Evolutionary conservation across 2,329 filamentous ascomycete genomes (phyloP).

Genomic region (Ophiosphaerella herpotricha): DNA sequence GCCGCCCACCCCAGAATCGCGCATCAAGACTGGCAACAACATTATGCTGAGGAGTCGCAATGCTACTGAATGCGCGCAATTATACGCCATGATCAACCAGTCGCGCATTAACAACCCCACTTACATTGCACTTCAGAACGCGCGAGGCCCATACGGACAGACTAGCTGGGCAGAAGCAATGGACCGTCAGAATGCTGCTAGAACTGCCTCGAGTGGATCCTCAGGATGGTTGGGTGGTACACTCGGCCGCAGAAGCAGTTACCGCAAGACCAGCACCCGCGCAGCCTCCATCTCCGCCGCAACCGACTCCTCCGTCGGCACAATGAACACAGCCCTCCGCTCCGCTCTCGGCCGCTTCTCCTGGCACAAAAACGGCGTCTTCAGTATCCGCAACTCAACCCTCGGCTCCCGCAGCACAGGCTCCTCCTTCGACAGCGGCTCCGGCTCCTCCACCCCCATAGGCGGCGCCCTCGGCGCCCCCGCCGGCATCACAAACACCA

Average conservation of each 20-base stretch:
- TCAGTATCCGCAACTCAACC: conserved; percentile 82
- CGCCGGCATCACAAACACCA: conserved; percentile 76
- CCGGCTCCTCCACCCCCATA: conserved; percentile 41
- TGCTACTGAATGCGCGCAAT: conserved; percentile 74
- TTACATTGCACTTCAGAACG: conserved; percentile 76
- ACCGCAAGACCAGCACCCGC: conserved; percentile 57
- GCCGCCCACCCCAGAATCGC: conserved; percentile 73
- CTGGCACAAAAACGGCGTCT: conserved; percentile 68
- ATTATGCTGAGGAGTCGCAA: conserved; percentile 88
- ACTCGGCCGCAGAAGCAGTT: conserved; percentile 59
- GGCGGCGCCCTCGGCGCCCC: conserved; percentile 50
- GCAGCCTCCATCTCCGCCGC: conserved; percentile 63
- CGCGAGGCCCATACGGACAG: conserved; percentile 63
- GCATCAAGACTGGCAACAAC: conserved; percentile 71
- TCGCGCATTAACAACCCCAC: conserved; percentile 91
- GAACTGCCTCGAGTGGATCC: conserved; percentile 38
- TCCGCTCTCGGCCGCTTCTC: conserved; percentile 76
- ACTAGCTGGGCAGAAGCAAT: conserved; percentile 57
- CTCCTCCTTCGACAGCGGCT: conserved; percentile 53
- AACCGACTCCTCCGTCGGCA: conserved; percentile 76
- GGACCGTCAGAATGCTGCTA: conserved; percentile 55
- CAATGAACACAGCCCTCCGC: conserved; percentile 75
- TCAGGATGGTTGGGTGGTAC: conserved; percentile 57
- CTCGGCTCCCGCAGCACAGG: conserved; percentile 65
- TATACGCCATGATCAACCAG: conserved; percentile 87